phyloP scores from a whole-genome alignment of 257 asterid species.

The Nemophila menziesii region DNA sequence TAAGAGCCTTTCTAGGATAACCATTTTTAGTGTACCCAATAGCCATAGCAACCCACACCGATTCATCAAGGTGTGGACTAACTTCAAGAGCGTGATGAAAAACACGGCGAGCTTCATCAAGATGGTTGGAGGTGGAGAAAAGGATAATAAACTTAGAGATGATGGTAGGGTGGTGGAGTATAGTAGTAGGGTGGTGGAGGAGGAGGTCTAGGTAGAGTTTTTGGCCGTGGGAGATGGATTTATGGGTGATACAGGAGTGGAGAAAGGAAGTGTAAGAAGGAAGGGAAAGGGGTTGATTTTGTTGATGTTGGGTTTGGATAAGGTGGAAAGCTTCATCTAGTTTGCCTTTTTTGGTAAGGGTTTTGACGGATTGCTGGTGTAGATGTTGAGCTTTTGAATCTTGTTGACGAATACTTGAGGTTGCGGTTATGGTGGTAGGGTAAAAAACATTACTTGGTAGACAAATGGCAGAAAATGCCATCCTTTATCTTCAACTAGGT shows the following conservation, averaged over 20 bases:
- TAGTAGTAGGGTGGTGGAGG: constrained; percentile 11
- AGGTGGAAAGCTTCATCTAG: constrained; percentile 36
- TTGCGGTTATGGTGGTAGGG: constrained; percentile 25
- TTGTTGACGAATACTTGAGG: constrained; percentile 8
- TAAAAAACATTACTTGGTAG: constrained; percentile 14
- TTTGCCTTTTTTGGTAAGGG: constrained; percentile 31
- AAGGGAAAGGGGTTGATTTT: constrained; percentile 4
- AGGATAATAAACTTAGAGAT: constrained; percentile 38
- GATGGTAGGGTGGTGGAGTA: constrained; percentile 24
- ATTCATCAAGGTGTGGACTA: constrained; percentile 15
- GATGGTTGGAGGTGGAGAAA: constrained; percentile 36
- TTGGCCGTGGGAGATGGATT: constrained; percentile 30
- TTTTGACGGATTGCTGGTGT: constrained; percentile 14
- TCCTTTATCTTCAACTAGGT: too few species aligned
- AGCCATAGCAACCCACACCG: constrained; percentile 38
- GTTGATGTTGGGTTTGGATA: constrained; percentile 21
- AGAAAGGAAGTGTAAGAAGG: constrained; percentile 27
- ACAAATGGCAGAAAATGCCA: constrained; percentile 21
- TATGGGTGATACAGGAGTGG: constrained; percentile 34
- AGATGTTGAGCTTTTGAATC: constrained; percentile 2
- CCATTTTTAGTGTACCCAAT: constrained; percentile 38
- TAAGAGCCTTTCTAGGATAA: constrained; percentile 21
- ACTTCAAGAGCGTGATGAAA: constrained; percentile 18
- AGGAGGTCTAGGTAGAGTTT: constrained; percentile 28
- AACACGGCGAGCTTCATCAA: constrained; percentile 34